phyloP scores from a whole-genome alignment of 768 basidiomycete species.

The Termitomyces sp. region DNA sequence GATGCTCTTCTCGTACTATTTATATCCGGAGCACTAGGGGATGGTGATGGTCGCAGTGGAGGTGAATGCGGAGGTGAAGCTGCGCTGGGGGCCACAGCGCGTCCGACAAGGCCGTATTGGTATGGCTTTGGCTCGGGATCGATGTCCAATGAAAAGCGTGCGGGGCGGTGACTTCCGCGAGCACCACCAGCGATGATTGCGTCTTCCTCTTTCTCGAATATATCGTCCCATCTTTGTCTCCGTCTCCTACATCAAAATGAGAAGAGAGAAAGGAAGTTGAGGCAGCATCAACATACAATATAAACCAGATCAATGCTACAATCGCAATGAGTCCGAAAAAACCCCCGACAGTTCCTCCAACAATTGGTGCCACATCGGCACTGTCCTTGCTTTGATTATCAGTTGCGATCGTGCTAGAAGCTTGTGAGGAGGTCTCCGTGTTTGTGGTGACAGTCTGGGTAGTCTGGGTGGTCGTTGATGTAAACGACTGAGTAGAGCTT shows the following conservation, averaged over 20 bases:
- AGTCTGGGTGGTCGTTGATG: constrained; percentile 28
- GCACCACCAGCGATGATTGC: constrained; percentile 16
- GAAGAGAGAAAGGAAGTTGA: constrained; percentile 1
- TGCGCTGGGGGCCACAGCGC: constrained; percentile 25
- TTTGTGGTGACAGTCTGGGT: constrained; percentile 29
- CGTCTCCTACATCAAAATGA: constrained; percentile 30
- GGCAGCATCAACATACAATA: constrained; percentile 33
- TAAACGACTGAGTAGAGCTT: constrained; percentile 34
- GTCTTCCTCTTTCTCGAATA: constrained; percentile 41
- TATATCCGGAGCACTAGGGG: constrained; percentile 6
- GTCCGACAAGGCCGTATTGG: constrained; percentile 58
- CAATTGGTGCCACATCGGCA: constrained; percentile 36
- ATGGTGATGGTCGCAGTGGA: constrained; percentile 15
- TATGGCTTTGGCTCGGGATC: constrained; percentile 49
- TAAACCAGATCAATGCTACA: constrained; percentile 40
- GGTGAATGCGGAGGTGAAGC: constrained; percentile 32
- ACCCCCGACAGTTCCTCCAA: constrained; percentile 51
- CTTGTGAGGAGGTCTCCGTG: constrained; percentile 25
- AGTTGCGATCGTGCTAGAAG: constrained; percentile 23
- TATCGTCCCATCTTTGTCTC: constrained; percentile 42
- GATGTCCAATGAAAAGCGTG: constrained; percentile 24
- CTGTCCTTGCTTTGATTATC: constrained; percentile 12
- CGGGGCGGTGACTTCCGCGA: constrained; percentile 12
- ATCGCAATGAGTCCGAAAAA: constrained; percentile 44
- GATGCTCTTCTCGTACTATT: constrained; percentile 17